These are phyloP conservation scores for Phialophora macrospora DNA, from an alignment of 2,329 filamentous ascomycete genomes.

Conservation along the genomic window DNA sequence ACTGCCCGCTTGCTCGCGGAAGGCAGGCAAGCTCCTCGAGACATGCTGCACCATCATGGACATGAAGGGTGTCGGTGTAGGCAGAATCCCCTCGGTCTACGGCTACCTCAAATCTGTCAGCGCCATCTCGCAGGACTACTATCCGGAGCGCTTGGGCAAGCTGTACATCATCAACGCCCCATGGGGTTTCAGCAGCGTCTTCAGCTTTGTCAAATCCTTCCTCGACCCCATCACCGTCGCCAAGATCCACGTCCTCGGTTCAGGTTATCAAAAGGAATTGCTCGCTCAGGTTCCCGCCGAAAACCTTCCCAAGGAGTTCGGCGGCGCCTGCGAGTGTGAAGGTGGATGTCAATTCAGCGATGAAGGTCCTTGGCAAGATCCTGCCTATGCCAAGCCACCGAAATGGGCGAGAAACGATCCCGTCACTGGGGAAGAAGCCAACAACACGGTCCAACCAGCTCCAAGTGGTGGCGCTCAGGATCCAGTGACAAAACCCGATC, in stretches of 20 bases:
- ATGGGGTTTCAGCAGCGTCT: conserved; percentile 90
- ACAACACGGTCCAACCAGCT: conserved; percentile 29
- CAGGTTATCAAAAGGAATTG: conserved; percentile 80
- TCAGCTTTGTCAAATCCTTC: conserved; percentile 87
- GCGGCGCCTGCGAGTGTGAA: conserved; percentile 78
- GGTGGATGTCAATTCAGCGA: conserved; percentile 88
- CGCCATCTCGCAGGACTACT: conserved; percentile 96
- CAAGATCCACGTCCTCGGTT: conserved; percentile 91
- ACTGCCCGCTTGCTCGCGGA: conserved; percentile 92
- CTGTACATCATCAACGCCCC: conserved; percentile 98
- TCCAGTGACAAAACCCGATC: conserved; percentile 18
- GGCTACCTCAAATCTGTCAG: conserved; percentile 84
- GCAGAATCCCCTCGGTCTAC: conserved; percentile 82
- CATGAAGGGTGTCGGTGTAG: conserved; percentile 87
- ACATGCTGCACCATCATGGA: conserved; percentile 99
- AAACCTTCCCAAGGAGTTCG: conserved; percentile 86
- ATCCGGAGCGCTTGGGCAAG: conserved; percentile 93
- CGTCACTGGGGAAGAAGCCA: conserved; percentile 32
- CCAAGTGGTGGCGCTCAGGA: conserved; percentile 31
- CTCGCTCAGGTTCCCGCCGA: conserved; percentile 82
- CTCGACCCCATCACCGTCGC: conserved; percentile 94
- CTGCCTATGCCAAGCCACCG: conserved; percentile 51
- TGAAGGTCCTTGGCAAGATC: conserved; percentile 77
- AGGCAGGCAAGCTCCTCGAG: conserved; percentile 85
- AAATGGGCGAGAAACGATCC: conserved; percentile 49